Evolutionary conservation across 371 early-diverging fungal genomes (phyloP), one percentile per base, ranked within the genome.

Genomic region (Apophysomyces elegans): DNA sequence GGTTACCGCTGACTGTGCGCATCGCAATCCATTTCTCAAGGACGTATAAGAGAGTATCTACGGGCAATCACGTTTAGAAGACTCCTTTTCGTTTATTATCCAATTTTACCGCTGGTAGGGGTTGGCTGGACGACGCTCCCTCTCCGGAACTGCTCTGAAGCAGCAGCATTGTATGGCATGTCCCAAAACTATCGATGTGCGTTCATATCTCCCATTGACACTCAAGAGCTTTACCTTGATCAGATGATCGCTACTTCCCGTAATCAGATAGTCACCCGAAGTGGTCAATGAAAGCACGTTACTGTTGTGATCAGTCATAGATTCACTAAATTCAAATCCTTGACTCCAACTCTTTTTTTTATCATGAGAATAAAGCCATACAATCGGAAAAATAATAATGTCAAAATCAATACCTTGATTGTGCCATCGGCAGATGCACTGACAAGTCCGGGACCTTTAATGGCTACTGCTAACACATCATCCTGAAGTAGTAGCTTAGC

Each of bases 371-470:
- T 26, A 26, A 26, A 26, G 26, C 26, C 1, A 26, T 26, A 26
- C 26, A 26, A 26, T 26, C 26, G 44, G 44, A 37, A 21, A 0
- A 56, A 58, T 0, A 26, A 63, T 61, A 62, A 69, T n/a, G 16
- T 16, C 59, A 13, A 5, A 16, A 18, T 32, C 14, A 13, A 46
- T 74, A 90, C 86, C 76, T 90, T 90, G 39, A 94, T 88, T 36
- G 81, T 78, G 35, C 92, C 93, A 75, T 95, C 94, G 8, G 90
- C 90, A 12, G 91, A 89, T 9, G 88, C 91, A 60, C 90, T 88
- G 37, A 87, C 87, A 39, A 93, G 72, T 46, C 82, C 80, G 32
- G 81, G 70, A 18, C 73, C 70, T 50, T 77, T 63, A 7, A 84
- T 65, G 1, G 75, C 73, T 39, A 93, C 79, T 6, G 90, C 77